Conservation (phyloP, 805 yeast genomes). For the Wickerhamiella bombiphila region DNA sequence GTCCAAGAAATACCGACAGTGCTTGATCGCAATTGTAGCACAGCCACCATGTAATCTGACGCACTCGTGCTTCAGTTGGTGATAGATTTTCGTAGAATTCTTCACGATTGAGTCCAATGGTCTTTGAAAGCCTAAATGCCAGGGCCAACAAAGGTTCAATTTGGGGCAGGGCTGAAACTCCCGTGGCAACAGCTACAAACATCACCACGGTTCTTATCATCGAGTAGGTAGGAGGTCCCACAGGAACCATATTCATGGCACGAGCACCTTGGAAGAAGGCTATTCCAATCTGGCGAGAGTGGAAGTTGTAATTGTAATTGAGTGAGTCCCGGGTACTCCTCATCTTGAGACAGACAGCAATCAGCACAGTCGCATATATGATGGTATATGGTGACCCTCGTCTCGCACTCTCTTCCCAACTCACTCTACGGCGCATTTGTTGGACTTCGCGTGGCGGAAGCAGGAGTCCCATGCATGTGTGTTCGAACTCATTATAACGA, state of each 20-base stretch:
- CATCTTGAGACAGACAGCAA: background rate
- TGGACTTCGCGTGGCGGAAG: background rate
- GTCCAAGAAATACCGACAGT: background rate
- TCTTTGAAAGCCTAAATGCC: background rate
- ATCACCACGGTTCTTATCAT: background rate
- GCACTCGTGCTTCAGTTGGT: background rate
- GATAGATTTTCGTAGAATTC: background rate
- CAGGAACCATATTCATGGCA: background rate
- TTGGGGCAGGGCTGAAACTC: background rate
- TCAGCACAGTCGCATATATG: background rate
- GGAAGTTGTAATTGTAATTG: background rate
- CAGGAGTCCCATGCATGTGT: background rate
- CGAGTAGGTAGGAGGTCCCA: conserved; percentile 1
- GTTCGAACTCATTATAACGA: background rate
- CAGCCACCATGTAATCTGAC: background rate
- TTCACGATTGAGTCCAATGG: conserved; percentile 1
- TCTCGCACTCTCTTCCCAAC: background rate
- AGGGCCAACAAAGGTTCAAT: background rate
- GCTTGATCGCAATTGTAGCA: background rate
- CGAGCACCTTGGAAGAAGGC: background rate
- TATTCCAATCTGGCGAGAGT: background rate
- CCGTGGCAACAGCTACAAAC: background rate
- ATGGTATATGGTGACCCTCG: background rate
- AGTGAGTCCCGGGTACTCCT: background rate
- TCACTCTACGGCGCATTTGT: background rate